Conservation (phyloP, 768 basidiomycete species). For the Pilatotrama ljubarskyi region DNA sequence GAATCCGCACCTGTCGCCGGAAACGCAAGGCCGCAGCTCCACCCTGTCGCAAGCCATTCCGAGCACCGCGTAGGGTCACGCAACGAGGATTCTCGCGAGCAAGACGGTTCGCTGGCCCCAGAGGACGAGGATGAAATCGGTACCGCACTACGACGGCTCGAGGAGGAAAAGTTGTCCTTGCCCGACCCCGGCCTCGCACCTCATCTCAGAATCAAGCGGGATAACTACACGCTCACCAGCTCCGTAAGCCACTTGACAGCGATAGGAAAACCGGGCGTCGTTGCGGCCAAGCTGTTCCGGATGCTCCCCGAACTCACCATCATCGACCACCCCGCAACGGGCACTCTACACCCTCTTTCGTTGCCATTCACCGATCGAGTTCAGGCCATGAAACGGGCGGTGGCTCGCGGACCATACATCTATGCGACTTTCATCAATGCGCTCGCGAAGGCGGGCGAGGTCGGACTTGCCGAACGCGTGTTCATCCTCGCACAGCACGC, state of each 20-base stretch:
- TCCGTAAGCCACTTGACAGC: conserved; percentile 54
- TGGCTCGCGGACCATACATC: conserved; percentile 57
- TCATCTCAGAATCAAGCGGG: conserved; percentile 26
- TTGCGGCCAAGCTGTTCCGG: conserved; percentile 49
- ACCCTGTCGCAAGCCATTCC: no score
- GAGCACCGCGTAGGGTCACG: no score
- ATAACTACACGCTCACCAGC: conserved; percentile 50
- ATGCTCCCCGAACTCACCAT: conserved; percentile 55
- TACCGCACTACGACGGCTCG: conserved; percentile 5
- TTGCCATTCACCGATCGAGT: conserved; percentile 22
- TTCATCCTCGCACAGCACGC: conserved; percentile 64
- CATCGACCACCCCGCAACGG: conserved; percentile 39
- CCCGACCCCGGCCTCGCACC: conserved; percentile 12
- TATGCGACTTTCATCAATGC: conserved; percentile 62
- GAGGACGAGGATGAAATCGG: not conserved
- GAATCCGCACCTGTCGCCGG: no score
- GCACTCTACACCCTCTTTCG: not conserved
- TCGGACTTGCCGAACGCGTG: conserved; percentile 59
- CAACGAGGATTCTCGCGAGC: no score
- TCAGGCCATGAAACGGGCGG: conserved; percentile 41
- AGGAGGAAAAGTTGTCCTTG: conserved; percentile 13
- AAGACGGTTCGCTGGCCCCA: not conserved
- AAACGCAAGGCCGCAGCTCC: no score
- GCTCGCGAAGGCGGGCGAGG: conserved; percentile 54
- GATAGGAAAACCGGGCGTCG: conserved; percentile 46